These are phyloP conservation scores for Aschersonia sp. DNA, from an alignment of 2,329 filamentous ascomycete species.

Conservation along the genomic window DNA sequence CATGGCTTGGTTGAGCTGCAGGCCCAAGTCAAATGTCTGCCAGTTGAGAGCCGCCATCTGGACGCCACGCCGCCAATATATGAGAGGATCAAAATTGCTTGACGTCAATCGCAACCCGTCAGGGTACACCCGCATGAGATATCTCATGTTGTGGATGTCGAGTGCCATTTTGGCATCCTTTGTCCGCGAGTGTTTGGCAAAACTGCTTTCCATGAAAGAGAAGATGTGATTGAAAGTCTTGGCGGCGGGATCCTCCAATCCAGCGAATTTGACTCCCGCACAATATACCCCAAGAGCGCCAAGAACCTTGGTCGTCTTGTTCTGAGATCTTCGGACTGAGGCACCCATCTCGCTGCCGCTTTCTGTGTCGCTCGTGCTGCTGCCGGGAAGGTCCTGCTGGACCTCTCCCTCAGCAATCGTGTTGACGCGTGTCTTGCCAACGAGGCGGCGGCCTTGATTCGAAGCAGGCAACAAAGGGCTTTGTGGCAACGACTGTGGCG, in stretches of 20 bases:
- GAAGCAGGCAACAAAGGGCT: conserved; percentile 37
- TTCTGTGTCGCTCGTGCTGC: conserved; percentile 69
- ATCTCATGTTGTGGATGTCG: conserved; percentile 79
- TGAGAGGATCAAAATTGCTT: conserved; percentile 86
- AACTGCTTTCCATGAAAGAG: conserved; percentile 83
- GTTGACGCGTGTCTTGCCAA: conserved; percentile 37
- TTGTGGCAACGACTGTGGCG: conserved; percentile 34
- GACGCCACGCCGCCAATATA: conserved; percentile 87
- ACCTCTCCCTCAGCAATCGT: conserved; percentile 44
- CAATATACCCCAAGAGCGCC: conserved; percentile 74
- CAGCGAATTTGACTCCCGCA: conserved; percentile 63
- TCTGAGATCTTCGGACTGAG: conserved; percentile 45
- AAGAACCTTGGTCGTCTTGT: conserved; percentile 74
- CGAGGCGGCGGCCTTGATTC: conserved; percentile 33
- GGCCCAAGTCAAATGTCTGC: conserved; percentile 92
- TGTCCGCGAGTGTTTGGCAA: conserved; percentile 65
- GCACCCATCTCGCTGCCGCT: conserved; percentile 41
- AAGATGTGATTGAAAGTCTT: conserved; percentile 89
- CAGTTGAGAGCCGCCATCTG: conserved; percentile 98
- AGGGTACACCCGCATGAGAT: conserved; percentile 90
- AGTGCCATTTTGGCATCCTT: conserved; percentile 63
- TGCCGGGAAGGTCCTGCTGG: conserved; percentile 34
- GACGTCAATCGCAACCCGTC: conserved; percentile 69
- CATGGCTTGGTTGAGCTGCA: conserved; percentile 97
- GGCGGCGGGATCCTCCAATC: conserved; percentile 64